Evolutionary conservation across 208 protist species (phyloP).

Genomic region (Trypanosoma melophagium): DNA sequence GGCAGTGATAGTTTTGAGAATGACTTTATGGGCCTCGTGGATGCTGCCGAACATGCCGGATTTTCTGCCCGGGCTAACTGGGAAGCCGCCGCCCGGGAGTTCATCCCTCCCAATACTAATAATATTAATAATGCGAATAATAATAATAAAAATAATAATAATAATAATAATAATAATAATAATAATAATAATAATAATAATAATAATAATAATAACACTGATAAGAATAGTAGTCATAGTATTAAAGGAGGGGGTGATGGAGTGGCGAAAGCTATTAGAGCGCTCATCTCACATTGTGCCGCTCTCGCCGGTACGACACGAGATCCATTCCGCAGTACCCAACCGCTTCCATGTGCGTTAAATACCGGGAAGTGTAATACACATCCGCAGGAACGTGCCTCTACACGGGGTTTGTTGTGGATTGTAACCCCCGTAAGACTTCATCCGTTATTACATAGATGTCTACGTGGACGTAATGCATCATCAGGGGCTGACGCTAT

Average conservation of each 20-base stretch:
- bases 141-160: too few relatives aligned
- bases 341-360: conserved; percentile 50
- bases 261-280: conserved; percentile 57
- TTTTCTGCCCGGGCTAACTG: conserved; percentile 69
- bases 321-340: conserved; percentile 73
- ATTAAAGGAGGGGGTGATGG: conserved; percentile 52
- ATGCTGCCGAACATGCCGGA: conserved; percentile 33
- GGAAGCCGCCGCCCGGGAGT: conserved; percentile 65
- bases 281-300: conserved; percentile 76
- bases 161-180: too few relatives aligned
- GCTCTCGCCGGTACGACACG: conserved; percentile 62
- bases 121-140: too few relatives aligned
- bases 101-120: conserved; percentile 26
- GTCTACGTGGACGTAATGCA: conserved; percentile 59
- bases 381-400: conserved; percentile 85
- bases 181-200: too few relatives aligned
- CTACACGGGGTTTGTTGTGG: conserved; percentile 84
- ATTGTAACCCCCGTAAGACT: conserved; percentile 76
- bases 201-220: too few relatives aligned
- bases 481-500: conserved; percentile 85
- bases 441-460: conserved; percentile 62
- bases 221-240: too few relatives aligned
- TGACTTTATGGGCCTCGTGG: conserved; percentile 76
- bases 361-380: conserved; percentile 38
- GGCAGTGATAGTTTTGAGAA: conserved; percentile 75